Base-by-base conservation (phyloP, 106 monocot genomes). In the Dendrobium huoshanense region DNA sequence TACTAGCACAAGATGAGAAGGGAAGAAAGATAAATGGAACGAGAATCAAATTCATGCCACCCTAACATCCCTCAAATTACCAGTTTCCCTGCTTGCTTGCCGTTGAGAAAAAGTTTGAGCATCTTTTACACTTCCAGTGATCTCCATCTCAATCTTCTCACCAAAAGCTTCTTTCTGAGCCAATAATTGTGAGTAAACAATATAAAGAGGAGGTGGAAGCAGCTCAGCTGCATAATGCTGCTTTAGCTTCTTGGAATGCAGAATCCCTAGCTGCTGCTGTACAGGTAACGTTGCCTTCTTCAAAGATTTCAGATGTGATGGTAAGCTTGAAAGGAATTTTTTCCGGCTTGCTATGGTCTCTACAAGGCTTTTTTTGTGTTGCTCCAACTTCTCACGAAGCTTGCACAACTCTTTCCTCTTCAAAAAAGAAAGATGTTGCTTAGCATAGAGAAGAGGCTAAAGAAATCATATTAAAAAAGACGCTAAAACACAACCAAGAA, bases 101-200 rank as follows among this genome's bases (percentile, higher is more conserved):
- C 90, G 88, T 15, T 86, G 83, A 37, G 84, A 86, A 87, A 91
- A 99, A 49, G 83, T 49, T 72, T 95, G 95, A 79, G 95, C 95
- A 81, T 99, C 99, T 59, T 95, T 99, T 64, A 87, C 84, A 84
- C 93, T 99, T 82, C 99, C 99, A 45, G 84, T 16, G n/a, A 99
- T 86, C 81, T 99, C 99, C 81, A 99, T 72, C 75, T 99, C 99
- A 79, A 99, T 93, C 19, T 81, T 93, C 86, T 99, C 95, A 64
- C 84, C 93, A 90, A 99, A 99, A 73, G 95, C 99, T 80, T 99
- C 95, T 85, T 91, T 99, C 77, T 95, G 99, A 33, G 93, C 89
- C 67, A 90, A 80, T 55, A 99, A 81, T 49, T 99, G 99, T 9
- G 99, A 85, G 87, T 93, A 99, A 54, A 88, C 55, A 64, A 95